phyloP scores from a whole-genome alignment of 257 asterid genomes.

The Rhazya stricta region DNA sequence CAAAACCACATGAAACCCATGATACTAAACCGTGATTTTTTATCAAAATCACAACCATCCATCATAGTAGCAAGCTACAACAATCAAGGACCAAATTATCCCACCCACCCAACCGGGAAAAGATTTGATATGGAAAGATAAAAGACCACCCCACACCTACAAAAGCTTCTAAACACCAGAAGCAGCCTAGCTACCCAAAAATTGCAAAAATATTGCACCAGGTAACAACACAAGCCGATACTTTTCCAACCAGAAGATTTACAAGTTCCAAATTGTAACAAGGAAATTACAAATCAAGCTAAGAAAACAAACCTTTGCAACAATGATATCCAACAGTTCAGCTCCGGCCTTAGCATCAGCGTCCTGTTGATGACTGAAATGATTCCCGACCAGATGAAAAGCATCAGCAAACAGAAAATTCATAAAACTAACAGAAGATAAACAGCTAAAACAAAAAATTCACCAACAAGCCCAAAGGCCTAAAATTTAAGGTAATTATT shows the following conservation, averaged over 20 bases:
- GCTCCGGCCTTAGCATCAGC: slow-evolving; percentile 79
- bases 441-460: neutral
- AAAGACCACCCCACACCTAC: neutral
- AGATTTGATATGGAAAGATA: neutral
- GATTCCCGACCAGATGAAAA: neutral
- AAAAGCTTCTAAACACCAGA: neutral
- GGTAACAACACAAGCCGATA: neutral
- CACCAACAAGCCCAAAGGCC: neutral
- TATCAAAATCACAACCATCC: neutral
- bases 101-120: neutral
- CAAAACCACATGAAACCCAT: neutral
- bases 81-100: neutral
- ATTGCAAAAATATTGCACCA: neutral
- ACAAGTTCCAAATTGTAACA: neutral
- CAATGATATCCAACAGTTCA: slow-evolving; percentile 77
- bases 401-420: neutral
- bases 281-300: neutral
- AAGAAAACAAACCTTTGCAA: slow-evolving; percentile 52
- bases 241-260: neutral
- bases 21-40: neutral
- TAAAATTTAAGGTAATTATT: neutral
- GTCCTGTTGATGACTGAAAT: slow-evolving; percentile 69
- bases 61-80: neutral
- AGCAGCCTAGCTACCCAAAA: neutral
- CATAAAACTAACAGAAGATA: neutral